Base-by-base conservation (phyloP, 768 basidiomycete species). In the Bullera alba region DNA sequence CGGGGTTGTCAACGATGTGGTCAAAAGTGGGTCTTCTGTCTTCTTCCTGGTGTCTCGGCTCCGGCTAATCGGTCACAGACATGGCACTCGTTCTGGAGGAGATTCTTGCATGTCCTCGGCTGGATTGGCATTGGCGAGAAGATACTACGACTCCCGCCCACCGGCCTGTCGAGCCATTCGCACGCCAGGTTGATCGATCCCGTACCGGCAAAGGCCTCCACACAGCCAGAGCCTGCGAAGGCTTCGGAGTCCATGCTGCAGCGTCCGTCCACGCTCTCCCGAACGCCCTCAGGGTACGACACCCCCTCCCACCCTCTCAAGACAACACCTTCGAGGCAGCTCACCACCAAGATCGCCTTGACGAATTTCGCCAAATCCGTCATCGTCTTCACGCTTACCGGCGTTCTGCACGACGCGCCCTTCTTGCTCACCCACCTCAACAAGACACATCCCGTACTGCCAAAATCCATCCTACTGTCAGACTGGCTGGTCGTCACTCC, bases 111-210 rank as follows among this genome's bases (percentile, higher is more conserved):
- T 28, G 36, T 62, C 19, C 46, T 62, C 26, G 63, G 63, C 6
- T 63, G 61, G 63, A 48, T 57, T 5, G 58, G 58, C 2, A 58
- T 68, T 12, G 61, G 66, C 17, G 63, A 68, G 52, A 58, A 50
- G 25, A 50, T 68, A 26, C 55, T 68, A 1, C 42, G 61, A 19
- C 48, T 68, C 2, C 64, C 66, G 22, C 54, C 50, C 16, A 54
- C 62, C 10, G 60, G 62, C 14, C 44, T 48, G 8, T 54, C 57
- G 25, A n/a, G 8, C 42, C 23, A 41, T 5, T 12, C 17, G 29
- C 27, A 32, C 27, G 7, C 6, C 17, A n/a, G n/a, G n/a, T n/a
- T n/a, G n/a, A n/a, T n/a, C n/a, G n/a, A n/a, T n/a, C n/a, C n/a
- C n/a, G n/a, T n/a, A n/a, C n/a, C n/a, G n/a, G n/a, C n/a, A n/a